Base-by-base conservation (phyloP, 768 basidiomycete species). In the Auricularia auricula-judae region DNA sequence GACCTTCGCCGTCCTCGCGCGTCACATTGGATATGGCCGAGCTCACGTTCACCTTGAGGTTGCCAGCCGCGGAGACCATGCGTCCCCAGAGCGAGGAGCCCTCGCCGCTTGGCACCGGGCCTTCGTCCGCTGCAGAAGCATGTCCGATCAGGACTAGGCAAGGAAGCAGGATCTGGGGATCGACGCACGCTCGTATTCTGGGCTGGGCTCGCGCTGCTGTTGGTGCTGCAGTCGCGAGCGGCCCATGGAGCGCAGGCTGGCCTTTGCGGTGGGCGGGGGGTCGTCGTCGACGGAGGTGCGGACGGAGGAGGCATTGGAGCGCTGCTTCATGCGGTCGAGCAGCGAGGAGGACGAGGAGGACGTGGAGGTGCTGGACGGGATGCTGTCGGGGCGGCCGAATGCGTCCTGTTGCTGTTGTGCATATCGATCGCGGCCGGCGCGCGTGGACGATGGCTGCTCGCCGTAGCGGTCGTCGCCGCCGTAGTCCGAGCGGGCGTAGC, bases 81-180 rank as follows among this genome's bases (percentile, higher is more conserved):
- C 80, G 79, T 65, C 76, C 79, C 87, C 87, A 87, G 33, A 86
- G 70, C 8, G 78, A 77, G 61, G 73, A 73, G 8, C 82, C 82
- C 68, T 78, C 73, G 44, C 75, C 77, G 42, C 68, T 67, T 11
- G 70, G 59, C 23, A 61, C 64, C 11, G 43, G 56, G 54, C 53
- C 54, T 10, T 44, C 64, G 35, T 42, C 33, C 34, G 62, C 39
- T 58, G 47, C 23, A 29, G 29, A 29, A 29, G 47, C 18, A 51
- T 2, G 47, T 16, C 18, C 47, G 14, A 21, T 51, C 14, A 51
- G 47, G 16, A 51, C 47, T 5, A 5, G 16, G 47, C 14, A 51
- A 1, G 18, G 47, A 5, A 8, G 47, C 2, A 4, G 47, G 18
- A 51, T 51, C 14, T 5, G 47, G 11, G 11, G 16, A 21, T 18